Evolutionary conservation across 2,329 filamentous ascomycete species (phyloP).

Genomic region (Colletotrichum sidae): DNA sequence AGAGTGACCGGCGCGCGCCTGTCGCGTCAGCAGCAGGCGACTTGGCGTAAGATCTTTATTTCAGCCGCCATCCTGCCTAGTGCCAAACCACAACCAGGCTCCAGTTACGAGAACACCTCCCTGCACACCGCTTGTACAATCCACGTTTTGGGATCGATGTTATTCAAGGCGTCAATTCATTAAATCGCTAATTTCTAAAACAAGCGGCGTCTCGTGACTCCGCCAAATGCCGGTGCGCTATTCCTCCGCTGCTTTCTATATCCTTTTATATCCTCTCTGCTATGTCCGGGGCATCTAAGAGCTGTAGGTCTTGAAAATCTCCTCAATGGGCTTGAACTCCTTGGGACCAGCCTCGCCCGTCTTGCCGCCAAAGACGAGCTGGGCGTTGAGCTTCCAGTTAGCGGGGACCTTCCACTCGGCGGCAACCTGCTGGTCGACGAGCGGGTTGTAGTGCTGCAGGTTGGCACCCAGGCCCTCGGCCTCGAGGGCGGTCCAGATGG

Average conservation of each 20-base stretch:
- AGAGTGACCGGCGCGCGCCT: not conserved
- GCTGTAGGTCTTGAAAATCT: conserved; percentile 74
- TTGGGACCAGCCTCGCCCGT: conserved; percentile 71
- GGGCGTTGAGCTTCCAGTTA: conserved; percentile 82
- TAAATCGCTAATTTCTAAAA: conserved; percentile 22
- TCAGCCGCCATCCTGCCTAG: conserved; percentile 1
- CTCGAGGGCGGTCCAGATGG: conserved; percentile 85
- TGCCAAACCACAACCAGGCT: not conserved
- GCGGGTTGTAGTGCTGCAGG: conserved; percentile 93
- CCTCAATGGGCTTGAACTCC: conserved; percentile 71
- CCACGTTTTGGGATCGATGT: not conserved
- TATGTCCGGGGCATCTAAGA: conserved; percentile 48
- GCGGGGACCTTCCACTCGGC: conserved; percentile 76
- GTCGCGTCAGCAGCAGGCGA: too few species aligned
- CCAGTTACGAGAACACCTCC: too few species aligned
- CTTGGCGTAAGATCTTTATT: conserved; percentile 20
- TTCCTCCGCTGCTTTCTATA: not conserved
- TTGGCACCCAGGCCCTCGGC: conserved; percentile 87
- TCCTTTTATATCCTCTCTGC: not conserved
- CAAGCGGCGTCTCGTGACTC: conserved; percentile 14
- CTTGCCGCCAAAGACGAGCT: conserved; percentile 84
- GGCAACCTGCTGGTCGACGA: conserved; percentile 80
- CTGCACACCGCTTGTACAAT: not conserved
- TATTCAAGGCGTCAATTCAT: conserved; percentile 33
- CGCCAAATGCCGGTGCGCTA: conserved; percentile 12